Base-by-base conservation (phyloP, 129 eudicot genomes). In the Gnaphalium uliginosum region DNA sequence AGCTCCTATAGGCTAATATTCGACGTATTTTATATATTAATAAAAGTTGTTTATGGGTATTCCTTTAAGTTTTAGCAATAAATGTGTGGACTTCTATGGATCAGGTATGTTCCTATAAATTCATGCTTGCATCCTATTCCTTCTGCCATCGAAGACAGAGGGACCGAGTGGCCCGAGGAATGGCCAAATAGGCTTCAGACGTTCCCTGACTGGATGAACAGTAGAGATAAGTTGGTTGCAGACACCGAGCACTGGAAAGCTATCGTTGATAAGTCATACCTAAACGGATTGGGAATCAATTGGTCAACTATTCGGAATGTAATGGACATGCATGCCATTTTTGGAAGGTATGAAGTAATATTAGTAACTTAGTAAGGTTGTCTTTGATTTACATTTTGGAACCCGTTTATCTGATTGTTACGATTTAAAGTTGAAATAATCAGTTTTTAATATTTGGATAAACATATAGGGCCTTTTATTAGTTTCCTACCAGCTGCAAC, bases 101-200 rank as follows among this genome's bases (percentile, higher is more conserved):
- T 75, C 85, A 94, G 98, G 98, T 76, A 89, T 75, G 85, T 77
- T 61, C 93, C 87, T 3, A 73, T 94, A 54, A 81, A 82, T 73
- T 77, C 71, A 71, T 94, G 99, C 75, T 80, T 94, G 82, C 96
- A 89, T 71, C 63, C 79, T 3, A 82, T 90, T 85, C 99, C 99
- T 26, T 74, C 90, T 70, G 91, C 93, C 66, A 86, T 94, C 58
- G 99, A 94, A 83, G 85, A 94, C 71, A 91, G 87, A 66, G 99
- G 99, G 68, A 89, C 90, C 3, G 99, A 94, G 78, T 94, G 99
- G 99, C 99, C 99, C 8, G 90, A 86, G 69, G 97, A 89, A 83
- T 94, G 99, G 99, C 97, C 99, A 11, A 87, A 87, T 79, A 85
- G 99, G 88, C 94, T 89, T 68, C 83, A 83, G 32, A 84, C 90